These are phyloP conservation scores for Populus tomentosa DNA, from an alignment of 441 rosid genomes.

Conservation along the genomic window DNA sequence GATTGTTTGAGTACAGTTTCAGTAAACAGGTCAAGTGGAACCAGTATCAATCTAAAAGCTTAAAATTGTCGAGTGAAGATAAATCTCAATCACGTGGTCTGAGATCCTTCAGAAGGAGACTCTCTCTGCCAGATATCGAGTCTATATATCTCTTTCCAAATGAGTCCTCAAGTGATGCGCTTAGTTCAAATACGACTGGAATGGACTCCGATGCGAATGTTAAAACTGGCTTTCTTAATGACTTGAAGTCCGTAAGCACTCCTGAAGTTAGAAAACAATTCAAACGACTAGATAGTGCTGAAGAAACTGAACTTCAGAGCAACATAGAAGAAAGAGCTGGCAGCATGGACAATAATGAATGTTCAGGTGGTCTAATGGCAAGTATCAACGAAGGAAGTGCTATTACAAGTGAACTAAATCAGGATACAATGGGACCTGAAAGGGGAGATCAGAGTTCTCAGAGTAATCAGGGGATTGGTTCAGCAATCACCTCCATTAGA, in stretches of 20 bases:
- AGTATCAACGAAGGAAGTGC: conserved; percentile 15
- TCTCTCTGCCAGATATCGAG: conserved; percentile 73
- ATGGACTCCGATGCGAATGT: not conserved
- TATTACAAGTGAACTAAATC: conserved; percentile 10
- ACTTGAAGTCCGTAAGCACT: conserved; percentile 13
- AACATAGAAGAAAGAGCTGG: conserved; percentile 11
- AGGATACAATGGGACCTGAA: conserved; percentile 18
- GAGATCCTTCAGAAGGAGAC: conserved; percentile 58
- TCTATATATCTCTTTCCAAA: conserved; percentile 43
- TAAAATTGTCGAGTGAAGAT: conserved; percentile 52
- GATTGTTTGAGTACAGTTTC: conserved; percentile 39
- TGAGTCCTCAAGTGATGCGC: conserved; percentile 33
- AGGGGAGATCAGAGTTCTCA: conserved; percentile 5
- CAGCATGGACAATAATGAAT: conserved; percentile 6
- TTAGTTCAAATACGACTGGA: conserved; percentile 21
- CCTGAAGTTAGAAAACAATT: conserved; percentile 17
- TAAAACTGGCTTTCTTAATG: conserved; percentile 5
- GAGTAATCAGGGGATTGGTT: conserved; percentile 28
- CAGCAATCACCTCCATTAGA: conserved; percentile 8
- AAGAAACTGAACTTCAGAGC: conserved; percentile 18
- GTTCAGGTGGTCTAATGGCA: conserved; percentile 1
- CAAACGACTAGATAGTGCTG: conserved; percentile 19
- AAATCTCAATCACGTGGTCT: conserved; percentile 28
- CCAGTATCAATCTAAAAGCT: conserved; percentile 47
- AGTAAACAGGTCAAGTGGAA: conserved; percentile 34